A percentile compares a stretch with the other conserved stretches of the same genome.
These are phyloP conservation scores for Hamigera avellanea DNA, from an alignment of 495 filamentous ascomycete species.

Conservation along the genomic window DNA sequence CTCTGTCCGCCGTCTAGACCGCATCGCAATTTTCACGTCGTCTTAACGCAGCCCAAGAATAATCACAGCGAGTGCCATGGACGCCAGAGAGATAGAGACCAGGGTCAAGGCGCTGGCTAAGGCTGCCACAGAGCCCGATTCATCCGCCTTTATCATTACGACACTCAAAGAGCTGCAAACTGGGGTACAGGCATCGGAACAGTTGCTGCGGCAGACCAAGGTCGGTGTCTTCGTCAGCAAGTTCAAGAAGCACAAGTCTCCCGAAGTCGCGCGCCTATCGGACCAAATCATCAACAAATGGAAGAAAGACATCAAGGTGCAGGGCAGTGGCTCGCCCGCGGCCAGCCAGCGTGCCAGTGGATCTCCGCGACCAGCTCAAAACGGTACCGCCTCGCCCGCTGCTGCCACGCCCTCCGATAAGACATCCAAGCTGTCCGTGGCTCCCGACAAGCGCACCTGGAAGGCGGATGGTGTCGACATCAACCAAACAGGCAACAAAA, in stretches of 20 bases:
- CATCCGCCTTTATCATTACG: conserved; percentile 48
- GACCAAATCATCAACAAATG: conserved; percentile 78
- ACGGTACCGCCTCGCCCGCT: conserved; percentile 28
- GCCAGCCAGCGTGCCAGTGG: conserved; percentile 29
- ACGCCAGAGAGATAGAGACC: conserved; percentile 65
- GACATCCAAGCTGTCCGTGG: conserved; percentile 51
- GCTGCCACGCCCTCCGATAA: conserved; percentile 34
- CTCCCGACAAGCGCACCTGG: conserved; percentile 66
- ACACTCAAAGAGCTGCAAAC: conserved; percentile 69
- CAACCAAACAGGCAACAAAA: conserved; percentile 52
- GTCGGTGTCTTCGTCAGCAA: conserved; percentile 84
- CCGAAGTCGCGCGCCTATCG: conserved; percentile 62
- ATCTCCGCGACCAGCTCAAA: conserved; percentile 26
- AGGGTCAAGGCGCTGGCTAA: conserved; percentile 66
- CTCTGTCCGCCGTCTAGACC: no score
- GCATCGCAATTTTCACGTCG: no score
- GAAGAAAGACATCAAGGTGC: conserved; percentile 69
- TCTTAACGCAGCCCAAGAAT: no score
- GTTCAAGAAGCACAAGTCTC: conserved; percentile 60
- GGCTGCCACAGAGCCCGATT: conserved; percentile 56
- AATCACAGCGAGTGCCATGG: conserved; percentile 43
- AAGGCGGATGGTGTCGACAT: conserved; percentile 67
- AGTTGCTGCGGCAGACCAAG: conserved; percentile 71
- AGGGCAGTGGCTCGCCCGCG: conserved; percentile 39
- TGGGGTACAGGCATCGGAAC: conserved; percentile 73